Conservation (phyloP, 2,329 filamentous ascomycete genomes). For the Colletotrichum kahawae region DNA sequence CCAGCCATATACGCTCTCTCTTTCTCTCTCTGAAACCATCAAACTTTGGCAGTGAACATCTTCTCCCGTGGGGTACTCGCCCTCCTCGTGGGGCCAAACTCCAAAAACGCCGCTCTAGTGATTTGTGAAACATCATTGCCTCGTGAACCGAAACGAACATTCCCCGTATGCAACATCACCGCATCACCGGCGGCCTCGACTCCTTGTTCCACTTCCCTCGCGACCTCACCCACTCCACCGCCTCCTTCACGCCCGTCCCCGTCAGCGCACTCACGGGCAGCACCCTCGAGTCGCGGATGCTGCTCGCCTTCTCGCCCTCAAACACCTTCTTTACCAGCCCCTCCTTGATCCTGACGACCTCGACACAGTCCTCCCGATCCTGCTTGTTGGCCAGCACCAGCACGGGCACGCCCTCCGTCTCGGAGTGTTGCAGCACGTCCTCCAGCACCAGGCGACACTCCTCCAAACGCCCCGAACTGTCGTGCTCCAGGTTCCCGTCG, state of each 20-base stretch:
- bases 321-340: constrained; percentile 94
- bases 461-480: constrained; percentile 68
- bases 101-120: constrained; percentile 17
- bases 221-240: constrained; percentile 94
- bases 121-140: constrained; percentile 7
- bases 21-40: background rate
- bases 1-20: constrained; percentile 7
- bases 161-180: constrained; percentile 54
- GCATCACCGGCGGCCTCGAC: constrained; percentile 88
- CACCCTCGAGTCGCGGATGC: constrained; percentile 88
- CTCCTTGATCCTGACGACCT: constrained; percentile 97
- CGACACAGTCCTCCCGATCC: constrained; percentile 94
- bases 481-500: constrained; percentile 69
- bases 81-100: background rate
- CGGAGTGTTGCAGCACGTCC: constrained; percentile 84
- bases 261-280: constrained; percentile 91
- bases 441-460: constrained; percentile 92
- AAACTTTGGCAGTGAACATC: background rate
- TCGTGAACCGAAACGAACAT: background rate
- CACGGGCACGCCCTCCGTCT: constrained; percentile 90
- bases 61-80: background rate
- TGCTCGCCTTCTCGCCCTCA: constrained; percentile 87
- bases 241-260: constrained; percentile 86
- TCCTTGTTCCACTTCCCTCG: constrained; percentile 98
- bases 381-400: constrained; percentile 97